Base-by-base conservation (phyloP, 176 grass and related monocot species). In the Elymus sibiricus region DNA sequence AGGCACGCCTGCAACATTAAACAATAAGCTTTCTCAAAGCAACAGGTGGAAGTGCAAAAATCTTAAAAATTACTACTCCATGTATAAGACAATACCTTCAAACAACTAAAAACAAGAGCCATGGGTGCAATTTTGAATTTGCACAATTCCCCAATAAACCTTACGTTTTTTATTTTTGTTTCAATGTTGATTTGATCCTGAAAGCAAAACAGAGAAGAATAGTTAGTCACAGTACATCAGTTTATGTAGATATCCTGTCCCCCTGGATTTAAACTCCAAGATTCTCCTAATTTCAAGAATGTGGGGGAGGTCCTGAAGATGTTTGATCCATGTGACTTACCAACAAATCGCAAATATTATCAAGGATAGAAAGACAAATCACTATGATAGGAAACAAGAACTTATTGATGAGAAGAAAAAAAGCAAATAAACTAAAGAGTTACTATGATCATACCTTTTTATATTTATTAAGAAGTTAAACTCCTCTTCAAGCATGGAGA, bases 161-260 rank as follows among this genome's bases (percentile, higher is more conserved):
- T 92, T 76, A 99, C 96, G 85, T 99, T 99, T 88, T 96, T 99
- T 79, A 95, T 99, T 86, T 99, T 99, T 78, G 97, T 99, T 82
- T 99, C 97, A 63, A 99, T 99, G 62, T 99, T 99, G 70, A 93
- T 99, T 72, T 99, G 97, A 90, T 99, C 97, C 97, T 99, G 92
- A 89, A 83, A 94, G 84, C 24, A 91, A n/a, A 77, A 82, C n/a
- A 86, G 24, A 64, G 77, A 71, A 78, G 78, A 87, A 74, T 77
- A 81, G 82, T 81, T 71, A 94, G 87, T 76, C 19, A 81, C 49
- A 38, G 34, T 35, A 92, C 43, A 70, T 79, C 49, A 62, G 8
- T 28, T 82, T 71, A 62, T 73, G 24, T 28, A 55, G 64, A 16
- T 12, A 22, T 38, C 39, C 38, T 21, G 16, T 4, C 6, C 25